These are phyloP conservation scores for Paramecium pentaurelia DNA, from an alignment of 73 alveolate genomes.

Conservation along the genomic window DNA sequence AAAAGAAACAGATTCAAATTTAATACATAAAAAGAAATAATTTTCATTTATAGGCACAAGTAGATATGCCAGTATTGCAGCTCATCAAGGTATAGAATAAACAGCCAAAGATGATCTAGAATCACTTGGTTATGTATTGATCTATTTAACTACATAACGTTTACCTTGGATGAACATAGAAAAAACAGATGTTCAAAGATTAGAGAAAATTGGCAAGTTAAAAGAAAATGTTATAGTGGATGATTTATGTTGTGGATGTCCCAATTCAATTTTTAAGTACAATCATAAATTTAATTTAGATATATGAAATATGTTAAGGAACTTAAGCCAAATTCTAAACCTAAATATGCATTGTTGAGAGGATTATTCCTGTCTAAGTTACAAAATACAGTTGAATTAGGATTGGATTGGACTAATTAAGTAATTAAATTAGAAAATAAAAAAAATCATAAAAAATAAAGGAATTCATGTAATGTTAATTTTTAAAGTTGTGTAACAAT, in stretches of 20 bases:
- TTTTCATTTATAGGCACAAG: constrained; percentile 71
- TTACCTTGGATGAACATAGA: constrained; percentile 73
- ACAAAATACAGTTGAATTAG: background rate
- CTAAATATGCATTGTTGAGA: constrained; percentile 3
- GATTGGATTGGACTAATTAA: background rate
- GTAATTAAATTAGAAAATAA: background rate
- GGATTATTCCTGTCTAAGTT: background rate
- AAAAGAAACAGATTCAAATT: constrained; percentile 57
- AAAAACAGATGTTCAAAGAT: constrained; percentile 37
- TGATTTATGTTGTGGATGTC: constrained; percentile 32
- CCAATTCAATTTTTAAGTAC: background rate
- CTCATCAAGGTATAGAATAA: constrained; percentile 71
- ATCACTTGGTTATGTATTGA: constrained; percentile 69
- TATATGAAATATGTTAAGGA: constrained; percentile 6
- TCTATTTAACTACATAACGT: constrained; percentile 57
- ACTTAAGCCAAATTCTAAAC: background rate
- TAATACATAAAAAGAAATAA: background rate
- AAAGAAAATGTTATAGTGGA: background rate
- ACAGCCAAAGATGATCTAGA: constrained; percentile 73
- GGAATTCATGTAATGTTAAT: background rate
- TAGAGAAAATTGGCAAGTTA: constrained; percentile 23
- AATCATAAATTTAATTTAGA: background rate
- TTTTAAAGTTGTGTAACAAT: background rate
- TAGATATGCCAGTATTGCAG: constrained; percentile 67
- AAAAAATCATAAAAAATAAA: background rate